These are phyloP conservation scores for Ormosia emarginata DNA, from an alignment of 306 rosid genomes.

Conservation along the genomic window DNA sequence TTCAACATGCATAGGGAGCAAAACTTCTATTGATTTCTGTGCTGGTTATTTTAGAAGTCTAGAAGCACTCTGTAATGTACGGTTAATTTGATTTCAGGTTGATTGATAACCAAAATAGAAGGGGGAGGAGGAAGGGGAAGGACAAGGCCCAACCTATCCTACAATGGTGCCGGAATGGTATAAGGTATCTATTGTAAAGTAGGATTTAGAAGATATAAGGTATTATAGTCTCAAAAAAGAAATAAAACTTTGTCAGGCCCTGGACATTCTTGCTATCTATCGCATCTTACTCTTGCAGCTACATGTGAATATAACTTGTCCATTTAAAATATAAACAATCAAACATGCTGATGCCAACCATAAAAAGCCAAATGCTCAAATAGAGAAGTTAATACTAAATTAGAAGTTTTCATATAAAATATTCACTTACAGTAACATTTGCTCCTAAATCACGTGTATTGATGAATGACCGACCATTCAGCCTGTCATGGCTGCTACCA, in stretches of 20 bases:
- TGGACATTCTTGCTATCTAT: background rate
- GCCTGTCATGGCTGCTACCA: conserved; percentile 85
- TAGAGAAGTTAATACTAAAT: conserved; percentile 4
- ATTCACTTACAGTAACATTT: conserved; percentile 87
- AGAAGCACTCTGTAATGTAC: background rate
- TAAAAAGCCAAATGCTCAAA: conserved; percentile 4
- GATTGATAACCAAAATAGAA: background rate
- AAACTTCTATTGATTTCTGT: background rate
- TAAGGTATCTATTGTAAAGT: background rate
- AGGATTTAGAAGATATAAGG: background rate
- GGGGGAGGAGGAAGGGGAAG: background rate
- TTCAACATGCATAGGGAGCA: conserved; percentile 17
- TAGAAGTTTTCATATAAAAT: background rate
- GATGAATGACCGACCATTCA: conserved; percentile 82
- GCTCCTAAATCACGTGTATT: conserved; percentile 67
- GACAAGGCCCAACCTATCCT: background rate
- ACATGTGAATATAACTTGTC: conserved; percentile 2
- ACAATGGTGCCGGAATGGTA: background rate
- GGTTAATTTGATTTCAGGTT: background rate
- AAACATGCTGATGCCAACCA: background rate
- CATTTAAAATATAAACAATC: background rate
- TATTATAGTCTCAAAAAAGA: background rate
- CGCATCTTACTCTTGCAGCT: conserved; percentile 1
- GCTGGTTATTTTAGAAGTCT: background rate
- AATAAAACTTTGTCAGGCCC: background rate